Base-by-base conservation (phyloP, 352 stramenopile species). In the Phytophthora pini region DNA sequence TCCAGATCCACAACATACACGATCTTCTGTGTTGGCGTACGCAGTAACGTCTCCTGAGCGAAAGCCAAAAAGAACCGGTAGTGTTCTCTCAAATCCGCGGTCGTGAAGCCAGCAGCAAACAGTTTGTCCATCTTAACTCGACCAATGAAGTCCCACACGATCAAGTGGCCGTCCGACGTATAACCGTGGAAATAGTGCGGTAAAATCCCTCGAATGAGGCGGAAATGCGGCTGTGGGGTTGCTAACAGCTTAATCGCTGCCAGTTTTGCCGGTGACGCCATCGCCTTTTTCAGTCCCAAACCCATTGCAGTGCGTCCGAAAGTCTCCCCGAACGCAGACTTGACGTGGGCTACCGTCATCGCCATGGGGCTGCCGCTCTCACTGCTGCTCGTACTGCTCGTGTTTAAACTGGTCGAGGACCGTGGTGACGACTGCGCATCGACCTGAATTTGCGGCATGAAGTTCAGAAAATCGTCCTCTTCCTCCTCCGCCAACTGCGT, bases 1-100 rank as follows among this genome's bases (percentile, higher is more conserved):
- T 94, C 83, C n/a, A 94, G 52, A 22, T 94, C 86, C 15, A 94
- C 70, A 27, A 94, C 70, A 47, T 94, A 94, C 22, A 94, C 69
- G 22, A 94, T 77, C 38, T 89, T 89, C 39, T 92, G 83, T 3
- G 66, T 73, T 34, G 76, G 68, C 17, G 76, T 67, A 34, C 85
- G 85, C 13, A 90, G 65, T 49, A 94, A 54, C 15, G 84, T 92
- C 22, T 89, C 80, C 32, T 92, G 64, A 6, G 81, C 86, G 40
- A 91, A 94, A 39, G 83, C 74, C 27, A 94, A 49, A 53, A 94
- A 92, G 45, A 91, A 94, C 29, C 82, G 76, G 65, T 94, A 94
- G 50, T 94, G 86, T 22, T 83, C 67, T 10, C 82, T 72, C 34
- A 94, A 76, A 47, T 94, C 86, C 3, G 79, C 56, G 10, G 82